Evolutionary conservation across 192 early-diverging fungal species (phyloP), one percentile per base, ranked within the genome.

Genomic region (Phycomyces blakesleeanus): DNA sequence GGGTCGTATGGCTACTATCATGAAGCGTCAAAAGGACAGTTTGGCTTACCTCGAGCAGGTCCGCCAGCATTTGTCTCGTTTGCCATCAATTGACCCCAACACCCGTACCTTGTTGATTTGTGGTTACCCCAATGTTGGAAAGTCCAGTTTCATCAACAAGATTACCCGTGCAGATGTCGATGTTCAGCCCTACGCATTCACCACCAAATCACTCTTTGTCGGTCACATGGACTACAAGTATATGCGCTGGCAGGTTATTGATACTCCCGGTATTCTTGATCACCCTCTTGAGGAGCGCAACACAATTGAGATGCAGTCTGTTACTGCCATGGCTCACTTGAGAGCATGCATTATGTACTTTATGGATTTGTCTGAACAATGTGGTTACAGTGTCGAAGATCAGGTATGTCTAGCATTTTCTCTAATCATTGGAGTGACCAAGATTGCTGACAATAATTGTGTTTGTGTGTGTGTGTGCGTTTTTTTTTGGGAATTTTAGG

Each of bases 151-250:
- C 73, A 96, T 95, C 85, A 98, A 98, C 89, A 98, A 99, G 82
- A 85, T 99, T 10, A 99, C 98, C 11, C 84, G 95, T 51, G 96
- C 98, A 12, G 94, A 99, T 71, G 98, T 99, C 22, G 98, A 99
- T 73, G 98, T 99, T 12, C 98, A 99, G 76, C 96, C 96, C 16
- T 99, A 99, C 78, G 98, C 98, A 34, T 99, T 99, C 82, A 99
- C 98, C 22, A 99, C 98, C 63, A 99, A 99, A 83, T 94, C 91
- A 20, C 83, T 99, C 70, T 99, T 99, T 80, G 98, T 99, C 27
- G 98, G 98, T 37, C 98, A 99, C 72, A 98, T 99, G 98, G 96
- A 99, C 81, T 98, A 98, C 89, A 95, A 93, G 78, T 96, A 99
- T 78, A 81, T 97, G 78, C 82, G 96, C 74, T 99, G 98, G 98